Evolutionary conservation across 371 early-diverging fungal species (phyloP), one percentile per base, ranked within the genome.

Genomic region (Syncephalastrum racemosum): DNA sequence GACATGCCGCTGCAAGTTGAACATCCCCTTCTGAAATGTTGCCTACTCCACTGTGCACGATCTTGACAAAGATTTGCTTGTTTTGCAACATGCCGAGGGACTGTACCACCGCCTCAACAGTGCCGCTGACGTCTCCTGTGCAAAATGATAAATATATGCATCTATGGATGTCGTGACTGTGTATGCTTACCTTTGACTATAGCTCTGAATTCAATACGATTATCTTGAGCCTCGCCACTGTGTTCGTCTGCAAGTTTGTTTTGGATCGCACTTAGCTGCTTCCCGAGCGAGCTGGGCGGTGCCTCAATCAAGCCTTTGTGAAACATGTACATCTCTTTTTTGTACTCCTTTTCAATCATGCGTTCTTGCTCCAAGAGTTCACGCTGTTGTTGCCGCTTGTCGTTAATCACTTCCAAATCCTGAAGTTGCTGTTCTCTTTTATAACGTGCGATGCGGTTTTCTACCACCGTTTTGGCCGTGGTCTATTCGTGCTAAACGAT

Each of bases 121-220:
- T 93, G 20, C 98, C 98, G 50, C 90, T 90, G 4, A 98, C 98
- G 70, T 98, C 98, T 51, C 90, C 93, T 84, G 80, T 72, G 48
- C 66, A 47, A 31, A 12, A 2, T 31, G 36, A 27, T 24, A 46
- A 43, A 50, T 24, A 31, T 31, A 49, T 50, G 27, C 19, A 53
- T 31, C 20, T 23, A n/a, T 23, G 54, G 45, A 50, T 24, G 42
- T 46, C 12, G 41, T 4, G 15, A 19, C 12, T 48, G 15, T 16
- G 14, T 50, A 13, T 51, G 16, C 16, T 60, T 64, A 80, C 84
- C 85, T 70, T 85, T 84, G 16, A 85, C 72, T 44, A 84, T 73
- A 1, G 80, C 77, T 49, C 74, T 64, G 31, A 79, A 60, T 55
- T 81, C 77, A 53, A 73, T 77, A 59, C 78, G 70, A 42, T 81